These are phyloP conservation scores for Phaeosphaeria sp. DNA, from an alignment of 2,329 filamentous ascomycete genomes.

Conservation along the genomic window DNA sequence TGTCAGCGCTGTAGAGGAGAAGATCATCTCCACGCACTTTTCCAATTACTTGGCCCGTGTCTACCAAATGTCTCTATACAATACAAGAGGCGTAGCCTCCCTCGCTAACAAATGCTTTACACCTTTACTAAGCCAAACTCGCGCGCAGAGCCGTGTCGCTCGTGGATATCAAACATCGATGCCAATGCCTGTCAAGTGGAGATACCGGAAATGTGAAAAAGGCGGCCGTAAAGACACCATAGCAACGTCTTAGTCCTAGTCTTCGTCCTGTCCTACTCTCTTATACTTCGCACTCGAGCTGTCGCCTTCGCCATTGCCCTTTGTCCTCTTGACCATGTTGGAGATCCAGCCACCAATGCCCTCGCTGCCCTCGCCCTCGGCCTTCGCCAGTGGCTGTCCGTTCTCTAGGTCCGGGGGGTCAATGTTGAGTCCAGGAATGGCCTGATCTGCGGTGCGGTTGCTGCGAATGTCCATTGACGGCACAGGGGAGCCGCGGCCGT, in stretches of 20 bases:
- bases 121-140: conserved; percentile 37
- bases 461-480: conserved; percentile 76
- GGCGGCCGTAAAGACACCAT: conserved; percentile 16
- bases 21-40: conserved; percentile 8
- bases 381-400: conserved; percentile 51
- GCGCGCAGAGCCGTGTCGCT: conserved; percentile 24
- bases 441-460: conserved; percentile 57
- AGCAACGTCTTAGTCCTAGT: conserved; percentile 21
- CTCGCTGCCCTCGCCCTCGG: conserved; percentile 50
- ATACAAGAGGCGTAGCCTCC: conserved; percentile 13
- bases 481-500: conserved; percentile 72
- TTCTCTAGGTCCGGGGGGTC: conserved; percentile 72
- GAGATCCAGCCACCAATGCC: conserved; percentile 74
- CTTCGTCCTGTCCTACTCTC: conserved; percentile 52
- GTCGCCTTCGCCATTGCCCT: conserved; percentile 53
- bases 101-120: conserved; percentile 31
- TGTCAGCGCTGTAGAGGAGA: background rate
- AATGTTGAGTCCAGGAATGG: conserved; percentile 82
- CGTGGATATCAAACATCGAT: conserved; percentile 34
- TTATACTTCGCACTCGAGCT: conserved; percentile 55
- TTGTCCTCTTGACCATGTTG: conserved; percentile 65
- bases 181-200: conserved; percentile 21
- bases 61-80: conserved; percentile 17
- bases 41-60: background rate
- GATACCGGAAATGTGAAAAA: conserved; percentile 27